Evolutionary conservation across 441 rosid species (phyloP), one percentile per base, ranked within the genome.

Genomic region (Manihot esculenta): DNA sequence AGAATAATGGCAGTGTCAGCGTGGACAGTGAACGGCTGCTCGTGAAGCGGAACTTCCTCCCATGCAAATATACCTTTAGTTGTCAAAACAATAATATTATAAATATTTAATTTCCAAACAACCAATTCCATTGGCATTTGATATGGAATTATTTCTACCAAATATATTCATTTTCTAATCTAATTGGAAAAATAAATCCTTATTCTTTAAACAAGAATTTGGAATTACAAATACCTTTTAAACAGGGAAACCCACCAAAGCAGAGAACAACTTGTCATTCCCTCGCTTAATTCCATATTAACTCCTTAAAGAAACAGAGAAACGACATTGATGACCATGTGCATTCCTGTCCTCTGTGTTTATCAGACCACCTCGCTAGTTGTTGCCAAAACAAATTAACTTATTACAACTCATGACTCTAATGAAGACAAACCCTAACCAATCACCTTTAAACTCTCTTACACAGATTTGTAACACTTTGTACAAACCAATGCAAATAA

Each of bases 241-340:
- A 73, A 60, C 76, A 71, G 62, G 57, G 79, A 71, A 48, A 49
- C 33, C 59, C 69, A 64, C 56, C 7, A 4, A 35, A 35, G 54
- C 72, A 49, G 51, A 80, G 80, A 75, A 79, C 80, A 81, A 75
- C 57, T 73, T 71, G 70, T 68, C 76, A 69, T 78, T 76, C 76
- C 78, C 60, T 76, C 65, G 38, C 82, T 48, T 49, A 72, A 70
- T 64, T 57, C 78, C 79, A 41, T 49, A 65, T 62, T 35, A 73
- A 64, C 71, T 55, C 26, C 27, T 38, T 76, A 42, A 71, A 70
- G 67, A 58, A 78, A 70, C 51, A 58, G 26, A 66, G 63, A 78
- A 74, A 77, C 79, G 85, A 82, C 83, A 77, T 77, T 67, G 45
- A 50, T 64, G 61, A 78, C 87, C 89, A 83, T 84, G 87, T 86